Percentiles rank a stretch among this genome's conserved stretches.
Conservation (phyloP, 1,284 basidiomycete species). For the Fomitopsis pinicola region DNA sequence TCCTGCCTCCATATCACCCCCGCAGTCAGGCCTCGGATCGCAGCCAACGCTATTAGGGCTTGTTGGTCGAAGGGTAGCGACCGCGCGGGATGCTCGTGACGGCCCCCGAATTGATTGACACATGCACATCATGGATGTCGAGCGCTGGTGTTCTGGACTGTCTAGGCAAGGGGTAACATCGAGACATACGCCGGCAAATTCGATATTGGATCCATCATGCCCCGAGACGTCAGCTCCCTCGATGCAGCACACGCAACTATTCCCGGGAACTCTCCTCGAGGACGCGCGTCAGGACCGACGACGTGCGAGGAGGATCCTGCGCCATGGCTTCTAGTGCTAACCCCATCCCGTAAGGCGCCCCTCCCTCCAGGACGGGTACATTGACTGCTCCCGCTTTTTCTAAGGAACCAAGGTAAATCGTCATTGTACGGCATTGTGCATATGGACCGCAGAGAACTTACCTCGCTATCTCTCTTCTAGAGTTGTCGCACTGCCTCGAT, state of each 20-base stretch:
- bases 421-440: conserved; percentile 4
- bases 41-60: not conserved
- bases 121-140: not conserved
- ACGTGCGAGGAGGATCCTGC: not conserved
- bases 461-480: conserved; percentile 1
- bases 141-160: not conserved
- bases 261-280: not conserved
- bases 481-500: not conserved
- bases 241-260: not conserved
- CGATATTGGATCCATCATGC: not conserved
- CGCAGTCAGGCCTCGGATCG: not conserved
- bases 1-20: conserved; percentile 9
- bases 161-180: not conserved
- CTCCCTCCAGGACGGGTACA: not conserved
- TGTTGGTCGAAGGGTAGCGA: not conserved
- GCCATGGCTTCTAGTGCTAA: not conserved
- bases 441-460: not conserved
- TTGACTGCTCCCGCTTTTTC: not conserved
- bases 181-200: not conserved
- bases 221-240: not conserved
- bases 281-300: not conserved
- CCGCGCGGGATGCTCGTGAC: not conserved
- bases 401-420: not conserved
- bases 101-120: not conserved
- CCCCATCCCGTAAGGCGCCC: not conserved